Percentiles rank a stretch among this genome's conserved stretches.
Evolutionary conservation across 306 rosid genomes (phyloP).

Genomic region (Begonia masoniana): DNA sequence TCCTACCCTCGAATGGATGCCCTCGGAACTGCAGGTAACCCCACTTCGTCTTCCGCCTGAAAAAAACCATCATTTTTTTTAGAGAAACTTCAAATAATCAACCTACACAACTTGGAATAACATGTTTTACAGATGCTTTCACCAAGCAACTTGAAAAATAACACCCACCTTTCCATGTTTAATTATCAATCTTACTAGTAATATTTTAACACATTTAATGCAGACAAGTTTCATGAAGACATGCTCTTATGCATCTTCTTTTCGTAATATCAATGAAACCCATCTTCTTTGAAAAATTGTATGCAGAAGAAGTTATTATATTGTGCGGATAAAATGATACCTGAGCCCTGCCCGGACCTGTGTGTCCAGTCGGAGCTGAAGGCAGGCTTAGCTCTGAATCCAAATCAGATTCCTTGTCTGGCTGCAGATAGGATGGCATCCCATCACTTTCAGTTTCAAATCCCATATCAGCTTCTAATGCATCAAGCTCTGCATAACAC

Average conservation of each 20-base stretch:
- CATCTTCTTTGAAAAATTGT: no score
- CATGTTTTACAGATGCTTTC: no score
- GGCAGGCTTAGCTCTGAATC: conserved; percentile 83
- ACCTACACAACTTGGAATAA: not conserved
- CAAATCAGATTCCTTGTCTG: conserved; percentile 69
- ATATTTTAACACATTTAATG: not conserved
- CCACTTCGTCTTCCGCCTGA: conserved; percentile 79
- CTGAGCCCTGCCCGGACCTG: conserved; percentile 1
- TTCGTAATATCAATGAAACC: no score
- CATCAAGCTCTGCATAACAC: conserved; percentile 65
- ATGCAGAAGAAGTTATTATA: no score
- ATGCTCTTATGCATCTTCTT: no score
- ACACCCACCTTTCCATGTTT: no score
- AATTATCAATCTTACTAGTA: not conserved
- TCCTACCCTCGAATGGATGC: conserved; percentile 62
- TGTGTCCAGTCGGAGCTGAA: conserved; percentile 73
- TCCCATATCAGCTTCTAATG: conserved; percentile 93
- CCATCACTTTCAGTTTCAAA: conserved; percentile 69
- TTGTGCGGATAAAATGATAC: no score
- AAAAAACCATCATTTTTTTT: conserved; percentile 4
- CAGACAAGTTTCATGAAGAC: not conserved
- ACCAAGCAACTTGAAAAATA: no score
- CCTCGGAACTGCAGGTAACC: conserved; percentile 88
- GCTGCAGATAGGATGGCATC: conserved; percentile 96
- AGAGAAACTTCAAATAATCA: not conserved